These are phyloP conservation scores for Xylaria cubensis DNA, from an alignment of 495 filamentous ascomycete genomes.

Conservation along the genomic window DNA sequence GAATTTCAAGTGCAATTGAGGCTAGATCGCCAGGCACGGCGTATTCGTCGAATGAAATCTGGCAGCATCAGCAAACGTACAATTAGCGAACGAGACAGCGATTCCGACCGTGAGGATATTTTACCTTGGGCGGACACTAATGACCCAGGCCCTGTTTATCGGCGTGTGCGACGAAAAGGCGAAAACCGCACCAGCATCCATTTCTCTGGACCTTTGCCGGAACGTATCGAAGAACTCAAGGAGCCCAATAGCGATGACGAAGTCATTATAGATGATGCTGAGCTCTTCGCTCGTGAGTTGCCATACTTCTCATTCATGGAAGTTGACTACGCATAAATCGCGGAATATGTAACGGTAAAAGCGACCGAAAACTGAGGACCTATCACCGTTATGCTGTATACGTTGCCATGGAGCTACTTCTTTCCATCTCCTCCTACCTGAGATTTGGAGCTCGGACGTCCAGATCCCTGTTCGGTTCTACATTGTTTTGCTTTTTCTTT, in stretches of 20 bases:
- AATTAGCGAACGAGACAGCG: slow-evolving; percentile 59
- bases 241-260: slow-evolving; percentile 58
- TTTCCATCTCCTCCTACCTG: neutral
- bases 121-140: slow-evolving; percentile 48
- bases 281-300: slow-evolving; percentile 52
- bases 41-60: slow-evolving; percentile 55
- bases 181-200: slow-evolving; percentile 57
- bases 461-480: neutral
- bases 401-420: neutral
- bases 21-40: slow-evolving; percentile 47
- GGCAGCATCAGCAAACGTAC: slow-evolving; percentile 62
- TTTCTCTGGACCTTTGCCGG: slow-evolving; percentile 54
- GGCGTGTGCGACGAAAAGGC: slow-evolving; percentile 55
- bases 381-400: neutral
- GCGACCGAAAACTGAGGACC: neutral
- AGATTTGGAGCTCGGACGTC: neutral
- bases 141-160: slow-evolving; percentile 52
- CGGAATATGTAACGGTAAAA: neutral
- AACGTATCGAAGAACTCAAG: slow-evolving; percentile 59
- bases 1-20: slow-evolving; percentile 40
- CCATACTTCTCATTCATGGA: slow-evolving; percentile 59
- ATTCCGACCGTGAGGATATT: slow-evolving; percentile 60
- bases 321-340: slow-evolving; percentile 51
- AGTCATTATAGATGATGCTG: slow-evolving; percentile 51
- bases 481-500: slow-evolving; percentile 14